Evolutionary conservation across 176 grass and related monocot genomes (phyloP), one percentile per base, ranked within the genome.

Genomic region (Musa schizocarpa): DNA sequence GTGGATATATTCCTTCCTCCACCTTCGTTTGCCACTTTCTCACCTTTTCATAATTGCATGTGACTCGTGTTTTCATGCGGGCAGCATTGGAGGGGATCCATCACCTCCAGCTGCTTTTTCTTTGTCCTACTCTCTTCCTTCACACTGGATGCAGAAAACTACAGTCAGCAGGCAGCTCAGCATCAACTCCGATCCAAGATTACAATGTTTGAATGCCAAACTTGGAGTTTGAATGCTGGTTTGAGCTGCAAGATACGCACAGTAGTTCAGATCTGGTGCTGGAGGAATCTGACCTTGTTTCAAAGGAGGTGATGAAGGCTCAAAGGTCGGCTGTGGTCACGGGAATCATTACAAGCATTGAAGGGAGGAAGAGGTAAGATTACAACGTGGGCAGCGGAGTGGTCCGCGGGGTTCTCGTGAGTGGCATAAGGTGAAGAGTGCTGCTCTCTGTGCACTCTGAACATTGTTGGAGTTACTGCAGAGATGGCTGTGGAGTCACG

Each of bases 41-140:
- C 27, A 14, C 29, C 26, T 75, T 63, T 50, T 62, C 53, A 72
- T 72, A 72, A 72, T 72, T 72, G 69, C 69, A 73, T 73, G 50
- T 53, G 70, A 2, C 14, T 16, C 48, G 19, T 51, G 43, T 51
- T 10, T 23, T 70, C 16, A 19, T 62, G 57, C 0, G 4, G 57
- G 57, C 57, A 19, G 57, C 9, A 62, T 14, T 21, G 50, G 17
- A 53, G 49, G 16, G 70, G 11, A 73, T 73, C 70, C 13, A 52
- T 25, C 29, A 19, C 8, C 25, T 17, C 16, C 25, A 14, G 10
- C 27, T 12, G 29, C 66, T 43, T 12, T 43, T 4, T 48, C 9
- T 8, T 13, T 16, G 7, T 67, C 11, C 64, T 11, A 1, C 54
- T 57, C 34, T 43, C 34, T 43, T 43, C 34, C 34, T 0, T 43